Base-by-base conservation (phyloP, 495 filamentous ascomycete genomes). In the Hyaloscypha hepaticicola region DNA sequence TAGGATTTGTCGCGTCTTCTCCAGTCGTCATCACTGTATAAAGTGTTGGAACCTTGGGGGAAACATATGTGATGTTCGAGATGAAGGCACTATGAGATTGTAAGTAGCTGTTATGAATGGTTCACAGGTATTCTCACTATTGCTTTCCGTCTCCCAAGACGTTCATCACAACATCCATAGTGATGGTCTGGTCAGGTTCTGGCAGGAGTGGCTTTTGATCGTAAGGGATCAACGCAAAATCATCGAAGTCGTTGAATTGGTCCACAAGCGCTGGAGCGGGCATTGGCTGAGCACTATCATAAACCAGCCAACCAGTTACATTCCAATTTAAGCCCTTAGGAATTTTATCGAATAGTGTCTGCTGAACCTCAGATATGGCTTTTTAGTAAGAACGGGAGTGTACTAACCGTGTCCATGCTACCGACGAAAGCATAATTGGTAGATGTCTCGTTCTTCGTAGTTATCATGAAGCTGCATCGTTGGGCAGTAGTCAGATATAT, bases 1-100 rank as follows among this genome's bases (percentile, higher is more conserved):
- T 63, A 0, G 85, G 73, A 66, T 94, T 76, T 45, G 38, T 45
- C 19, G 38, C 38, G 67, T 53, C 1, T 25, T 53, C 25, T 24
- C 25, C 50, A 5, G 87, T 88, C 1, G 87, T 79, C 6, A 91
- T 75, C 1, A 83, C 91, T 0, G 87, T 86, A 77, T 92, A 96
- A 4, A 96, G 77, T 0, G 88, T 87, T 0, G 92, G 92, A 0
- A 96, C 91, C 69, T 88, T 90, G 41, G 89, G 89, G 4, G 69
- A 49, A 29, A 86, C 82, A 69, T 92, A 96, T 49, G 88, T 87
- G 49, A 90, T 84, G 71, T 88, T 83, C 70, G 93, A 91, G 75
- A 96, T 16, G 74, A 93, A 90, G 60, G 90, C 90, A 69, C 86
- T 89, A 64, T 19, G 12, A 25, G 26, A 33, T 61, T 45, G 16